phyloP scores from a whole-genome alignment of 176 grass and related monocot species.

The Lolium perenne region DNA sequence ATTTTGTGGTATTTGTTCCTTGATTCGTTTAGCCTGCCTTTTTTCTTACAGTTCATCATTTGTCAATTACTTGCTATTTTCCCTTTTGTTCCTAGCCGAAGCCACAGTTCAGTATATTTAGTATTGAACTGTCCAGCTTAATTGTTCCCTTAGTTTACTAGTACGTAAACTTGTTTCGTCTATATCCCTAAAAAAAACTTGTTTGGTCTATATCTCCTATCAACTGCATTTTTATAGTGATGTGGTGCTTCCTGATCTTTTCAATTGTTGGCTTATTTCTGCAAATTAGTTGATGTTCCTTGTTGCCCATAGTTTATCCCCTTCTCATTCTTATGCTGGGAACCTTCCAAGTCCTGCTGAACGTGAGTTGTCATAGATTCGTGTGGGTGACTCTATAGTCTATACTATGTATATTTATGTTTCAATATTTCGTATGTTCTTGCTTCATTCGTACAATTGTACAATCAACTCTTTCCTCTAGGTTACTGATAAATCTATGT shows the following conservation, averaged over 20 bases:
- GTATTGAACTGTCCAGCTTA: neutral
- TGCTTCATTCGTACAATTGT: neutral
- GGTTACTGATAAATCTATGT: neutral
- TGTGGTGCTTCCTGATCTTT: neutral
- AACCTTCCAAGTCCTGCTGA: neutral
- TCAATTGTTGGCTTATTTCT: neutral
- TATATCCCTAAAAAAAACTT: too few species aligned
- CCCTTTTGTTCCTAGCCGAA: neutral
- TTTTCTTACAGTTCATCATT: neutral
- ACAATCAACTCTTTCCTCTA: neutral
- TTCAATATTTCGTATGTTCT: neutral
- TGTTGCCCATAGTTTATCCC: neutral
- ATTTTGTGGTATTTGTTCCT: constrained; percentile 10
- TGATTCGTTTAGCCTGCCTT: neutral
- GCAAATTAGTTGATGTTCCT: neutral
- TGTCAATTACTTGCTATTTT: neutral
- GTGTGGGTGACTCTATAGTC: neutral
- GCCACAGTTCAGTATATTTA: neutral
- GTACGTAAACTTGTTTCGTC: too few species aligned
- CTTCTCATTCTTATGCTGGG: neutral
- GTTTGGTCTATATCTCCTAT: neutral
- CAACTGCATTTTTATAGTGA: neutral
- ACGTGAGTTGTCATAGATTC: constrained; percentile 2
- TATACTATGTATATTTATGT: neutral
- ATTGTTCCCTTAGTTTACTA: neutral